These are phyloP conservation scores for Trichosporon sp. DNA, from an alignment of 1,284 basidiomycete genomes.

Conservation along the genomic window DNA sequence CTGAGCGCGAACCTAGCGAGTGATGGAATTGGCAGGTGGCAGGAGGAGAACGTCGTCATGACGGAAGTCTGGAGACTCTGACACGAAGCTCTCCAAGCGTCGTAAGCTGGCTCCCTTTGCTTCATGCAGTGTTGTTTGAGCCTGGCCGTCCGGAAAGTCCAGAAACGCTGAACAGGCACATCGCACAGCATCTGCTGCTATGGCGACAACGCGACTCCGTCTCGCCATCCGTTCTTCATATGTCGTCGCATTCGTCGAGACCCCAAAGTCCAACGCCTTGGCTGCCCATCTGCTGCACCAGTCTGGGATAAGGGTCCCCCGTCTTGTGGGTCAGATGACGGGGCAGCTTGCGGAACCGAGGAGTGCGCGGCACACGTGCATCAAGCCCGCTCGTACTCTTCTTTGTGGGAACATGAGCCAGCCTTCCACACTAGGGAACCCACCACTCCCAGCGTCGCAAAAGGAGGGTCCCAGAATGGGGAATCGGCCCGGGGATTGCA, in stretches of 20 bases:
- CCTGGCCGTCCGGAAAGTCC: background rate
- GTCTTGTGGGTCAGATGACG: background rate
- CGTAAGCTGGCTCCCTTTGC: background rate
- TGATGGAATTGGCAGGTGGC: no score
- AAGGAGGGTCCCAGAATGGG: background rate
- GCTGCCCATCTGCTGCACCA: no score
- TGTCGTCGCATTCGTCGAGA: background rate
- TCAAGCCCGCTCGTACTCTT: background rate
- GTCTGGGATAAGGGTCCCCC: no score
- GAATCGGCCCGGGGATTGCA: background rate
- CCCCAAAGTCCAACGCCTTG: background rate
- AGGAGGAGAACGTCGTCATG: background rate
- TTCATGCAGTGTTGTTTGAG: background rate
- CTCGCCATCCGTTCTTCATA: background rate
- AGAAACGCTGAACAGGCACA: background rate
- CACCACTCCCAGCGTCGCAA: background rate
- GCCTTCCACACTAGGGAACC: background rate
- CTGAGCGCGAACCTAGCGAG: background rate
- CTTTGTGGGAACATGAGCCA: constrained; percentile 3
- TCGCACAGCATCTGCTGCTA: background rate
- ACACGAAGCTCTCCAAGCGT: background rate
- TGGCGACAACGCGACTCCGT: background rate
- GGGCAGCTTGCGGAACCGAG: background rate
- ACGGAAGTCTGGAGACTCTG: background rate
- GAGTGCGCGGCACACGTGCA: background rate